Percentiles rank a stretch among this genome's conserved stretches.
Conservation (phyloP, 202 grass and related monocot genomes). For the Carex arenaria region DNA sequence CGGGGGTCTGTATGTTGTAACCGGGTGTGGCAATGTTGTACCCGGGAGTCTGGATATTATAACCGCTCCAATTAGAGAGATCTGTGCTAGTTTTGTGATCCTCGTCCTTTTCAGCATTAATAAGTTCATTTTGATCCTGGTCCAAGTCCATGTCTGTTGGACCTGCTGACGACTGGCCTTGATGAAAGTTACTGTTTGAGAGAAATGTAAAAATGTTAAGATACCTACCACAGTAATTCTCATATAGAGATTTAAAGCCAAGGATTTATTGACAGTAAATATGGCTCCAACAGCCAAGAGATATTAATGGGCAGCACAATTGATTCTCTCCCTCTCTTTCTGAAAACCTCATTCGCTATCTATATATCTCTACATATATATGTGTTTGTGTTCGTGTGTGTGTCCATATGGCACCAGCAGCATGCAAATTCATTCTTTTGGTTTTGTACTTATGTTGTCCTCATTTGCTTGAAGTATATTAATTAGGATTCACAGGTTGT, state of each 20-base stretch:
- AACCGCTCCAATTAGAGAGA: conserved; percentile 53
- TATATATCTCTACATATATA: neutral
- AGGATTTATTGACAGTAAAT: neutral
- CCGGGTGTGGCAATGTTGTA: conserved; percentile 26
- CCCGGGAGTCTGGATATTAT: conserved; percentile 77
- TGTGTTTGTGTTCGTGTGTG: neutral
- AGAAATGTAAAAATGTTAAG: conserved; percentile 21
- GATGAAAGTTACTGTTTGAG: conserved; percentile 55
- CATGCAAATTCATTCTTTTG: neutral
- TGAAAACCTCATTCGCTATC: too few species aligned
- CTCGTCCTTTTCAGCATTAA: conserved; percentile 35
- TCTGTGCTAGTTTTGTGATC: conserved; percentile 28
- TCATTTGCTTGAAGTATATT: neutral
- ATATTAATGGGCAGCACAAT: neutral
- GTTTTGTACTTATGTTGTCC: neutral
- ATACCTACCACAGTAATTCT: neutral
- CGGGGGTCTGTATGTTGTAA: conserved; percentile 18
- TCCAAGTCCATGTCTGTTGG: conserved; percentile 83
- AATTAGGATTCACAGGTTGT: neutral
- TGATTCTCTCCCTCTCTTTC: neutral
- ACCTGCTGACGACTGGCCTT: conserved; percentile 45
- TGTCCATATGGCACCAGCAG: neutral
- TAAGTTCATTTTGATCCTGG: conserved; percentile 44
- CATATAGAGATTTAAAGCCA: neutral
- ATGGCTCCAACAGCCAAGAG: neutral